These are phyloP conservation scores for Trichoderma afroharzianum DNA, from an alignment of 2,329 filamentous ascomycete genomes.

Conservation along the genomic window DNA sequence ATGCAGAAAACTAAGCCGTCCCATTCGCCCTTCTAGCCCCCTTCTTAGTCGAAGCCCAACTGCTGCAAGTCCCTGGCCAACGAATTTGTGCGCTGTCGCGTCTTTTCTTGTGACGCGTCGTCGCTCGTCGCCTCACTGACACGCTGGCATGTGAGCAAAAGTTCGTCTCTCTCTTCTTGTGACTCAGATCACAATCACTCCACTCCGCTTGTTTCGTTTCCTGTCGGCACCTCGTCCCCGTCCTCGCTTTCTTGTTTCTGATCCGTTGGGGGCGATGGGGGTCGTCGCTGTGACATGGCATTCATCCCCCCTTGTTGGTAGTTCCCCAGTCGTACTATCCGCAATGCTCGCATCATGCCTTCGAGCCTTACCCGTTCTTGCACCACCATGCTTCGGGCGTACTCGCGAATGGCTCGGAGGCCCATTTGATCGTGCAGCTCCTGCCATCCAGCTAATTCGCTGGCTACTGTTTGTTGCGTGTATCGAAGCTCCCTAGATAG, in stretches of 20 bases:
- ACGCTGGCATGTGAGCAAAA: constrained; percentile 8
- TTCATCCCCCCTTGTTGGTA: neutral
- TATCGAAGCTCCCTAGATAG: constrained; percentile 82
- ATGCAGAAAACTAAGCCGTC: constrained; percentile 12
- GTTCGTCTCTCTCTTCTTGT: neutral
- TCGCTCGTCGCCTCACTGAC: constrained; percentile 4
- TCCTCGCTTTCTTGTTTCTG: constrained; percentile 6
- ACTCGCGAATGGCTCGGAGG: constrained; percentile 66
- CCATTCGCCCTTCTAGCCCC: constrained; percentile 6
- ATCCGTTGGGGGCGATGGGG: constrained; percentile 4
- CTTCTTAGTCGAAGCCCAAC: neutral
- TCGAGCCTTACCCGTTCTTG: constrained; percentile 75
- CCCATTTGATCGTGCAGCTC: constrained; percentile 80
- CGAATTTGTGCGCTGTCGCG: neutral
- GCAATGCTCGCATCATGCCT: constrained; percentile 73
- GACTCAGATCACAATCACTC: neutral
- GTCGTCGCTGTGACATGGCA: neutral
- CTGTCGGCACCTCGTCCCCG: neutral
- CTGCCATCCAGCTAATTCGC: constrained; percentile 91
- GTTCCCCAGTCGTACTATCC: constrained; percentile 47
- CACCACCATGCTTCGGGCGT: constrained; percentile 75
- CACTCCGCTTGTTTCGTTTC: constrained; percentile 6
- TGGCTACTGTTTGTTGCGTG: constrained; percentile 89
- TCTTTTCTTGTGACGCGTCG: constrained; percentile 10
- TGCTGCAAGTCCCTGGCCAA: constrained; percentile 5